Evolutionary conservation across 352 stramenopile genomes (phyloP).

Genomic region (Globisporangium emineosum): DNA sequence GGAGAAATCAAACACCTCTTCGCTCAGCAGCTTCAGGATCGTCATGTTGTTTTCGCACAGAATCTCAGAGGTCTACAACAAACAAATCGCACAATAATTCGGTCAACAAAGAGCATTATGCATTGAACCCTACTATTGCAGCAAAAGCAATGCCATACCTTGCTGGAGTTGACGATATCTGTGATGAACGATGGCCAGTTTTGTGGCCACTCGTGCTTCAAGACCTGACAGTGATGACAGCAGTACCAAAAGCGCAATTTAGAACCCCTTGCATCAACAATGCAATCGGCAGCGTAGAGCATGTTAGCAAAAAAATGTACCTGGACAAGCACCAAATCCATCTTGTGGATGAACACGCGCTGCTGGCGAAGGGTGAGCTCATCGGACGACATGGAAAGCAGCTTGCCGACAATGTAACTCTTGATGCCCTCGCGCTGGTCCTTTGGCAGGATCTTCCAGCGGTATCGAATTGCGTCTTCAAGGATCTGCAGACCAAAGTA

Average conservation of each 20-base stretch:
- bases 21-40: conserved; percentile 98
- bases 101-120: background rate
- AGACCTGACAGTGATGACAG: conserved; percentile 49
- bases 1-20: conserved; percentile 99
- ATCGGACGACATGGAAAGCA: conserved; percentile 92
- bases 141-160: conserved; percentile 27
- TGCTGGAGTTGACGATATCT: conserved; percentile 93
- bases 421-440: conserved; percentile 98
- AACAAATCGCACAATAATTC: background rate
- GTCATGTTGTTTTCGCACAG: conserved; percentile 99
- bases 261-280: background rate
- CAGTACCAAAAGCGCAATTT: background rate
- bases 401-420: conserved; percentile 97
- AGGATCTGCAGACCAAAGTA: conserved; percentile 95
- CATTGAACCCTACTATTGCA: background rate
- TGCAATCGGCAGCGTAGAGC: background rate
- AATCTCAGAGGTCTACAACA: conserved; percentile 91
- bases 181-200: conserved; percentile 99
- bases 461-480: conserved; percentile 96
- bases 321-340: conserved; percentile 96
- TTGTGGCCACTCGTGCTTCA: conserved; percentile 99
- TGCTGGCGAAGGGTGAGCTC: conserved; percentile 87
- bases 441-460: conserved; percentile 95
- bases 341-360: conserved; percentile 93
- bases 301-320: conserved; percentile 11